Evolutionary conservation across 768 basidiomycete species (phyloP).

Genomic region (Russula foetens): DNA sequence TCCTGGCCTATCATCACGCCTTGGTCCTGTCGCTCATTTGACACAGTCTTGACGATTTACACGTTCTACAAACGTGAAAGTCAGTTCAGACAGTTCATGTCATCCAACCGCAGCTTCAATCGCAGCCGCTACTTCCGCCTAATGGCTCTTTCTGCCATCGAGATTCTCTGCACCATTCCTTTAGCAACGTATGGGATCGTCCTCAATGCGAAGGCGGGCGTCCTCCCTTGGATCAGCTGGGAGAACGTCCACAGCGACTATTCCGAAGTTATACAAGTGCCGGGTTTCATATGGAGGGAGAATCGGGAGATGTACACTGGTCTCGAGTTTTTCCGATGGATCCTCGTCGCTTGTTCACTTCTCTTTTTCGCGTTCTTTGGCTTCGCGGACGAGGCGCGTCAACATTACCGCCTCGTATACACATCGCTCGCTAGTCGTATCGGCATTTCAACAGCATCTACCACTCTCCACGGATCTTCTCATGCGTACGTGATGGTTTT

Average conservation of each 20-base stretch:
- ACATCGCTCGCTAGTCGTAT: slow-evolving; percentile 24
- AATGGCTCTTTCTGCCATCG: slow-evolving; percentile 28
- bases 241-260: slow-evolving; percentile 42
- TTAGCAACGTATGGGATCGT: slow-evolving; percentile 25
- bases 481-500: background rate
- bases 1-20: no score
- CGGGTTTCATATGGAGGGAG: slow-evolving; percentile 33
- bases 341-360: slow-evolving; percentile 29
- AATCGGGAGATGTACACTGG: background rate
- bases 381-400: slow-evolving; percentile 40
- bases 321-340: slow-evolving; percentile 37
- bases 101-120: slow-evolving; percentile 31
- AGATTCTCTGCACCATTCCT: slow-evolving; percentile 29
- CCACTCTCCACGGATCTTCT: background rate
- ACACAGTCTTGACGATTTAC: slow-evolving; percentile 24
- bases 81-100: slow-evolving; percentile 25
- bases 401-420: slow-evolving; percentile 28
- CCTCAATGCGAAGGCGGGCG: slow-evolving; percentile 21
- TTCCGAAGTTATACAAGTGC: slow-evolving; percentile 31
- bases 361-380: slow-evolving; percentile 47
- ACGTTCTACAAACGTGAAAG: slow-evolving; percentile 22
- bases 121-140: slow-evolving; percentile 38
- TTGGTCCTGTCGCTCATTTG: background rate
- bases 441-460: slow-evolving; percentile 17
- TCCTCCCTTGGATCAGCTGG: slow-evolving; percentile 40